phyloP scores from a whole-genome alignment of 2,329 filamentous ascomycete species.

The Cytospora paraplurivora region DNA sequence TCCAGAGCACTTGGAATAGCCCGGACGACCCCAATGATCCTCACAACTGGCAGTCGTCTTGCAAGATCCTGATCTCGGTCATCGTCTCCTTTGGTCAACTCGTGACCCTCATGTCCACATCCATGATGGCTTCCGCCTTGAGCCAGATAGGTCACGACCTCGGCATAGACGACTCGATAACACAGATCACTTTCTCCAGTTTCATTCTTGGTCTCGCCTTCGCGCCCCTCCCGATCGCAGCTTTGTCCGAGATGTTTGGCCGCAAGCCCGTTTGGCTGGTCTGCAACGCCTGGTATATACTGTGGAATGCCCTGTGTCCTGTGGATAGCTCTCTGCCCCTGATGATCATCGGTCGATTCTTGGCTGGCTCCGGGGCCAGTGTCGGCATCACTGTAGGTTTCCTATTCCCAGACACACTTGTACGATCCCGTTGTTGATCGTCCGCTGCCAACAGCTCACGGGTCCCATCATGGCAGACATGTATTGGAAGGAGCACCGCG shows the following conservation, averaged over 20 bases:
- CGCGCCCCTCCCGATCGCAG: constrained; percentile 39
- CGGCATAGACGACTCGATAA: constrained; percentile 33
- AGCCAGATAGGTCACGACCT: constrained; percentile 39
- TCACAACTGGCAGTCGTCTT: constrained; percentile 29
- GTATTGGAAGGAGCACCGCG: constrained; percentile 7
- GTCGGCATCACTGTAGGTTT: constrained; percentile 6
- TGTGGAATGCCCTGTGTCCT: constrained; percentile 38
- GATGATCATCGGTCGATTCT: constrained; percentile 13
- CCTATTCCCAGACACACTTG: background rate
- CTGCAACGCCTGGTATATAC: constrained; percentile 39
- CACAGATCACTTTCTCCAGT: constrained; percentile 40
- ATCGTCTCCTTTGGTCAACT: constrained; percentile 40
- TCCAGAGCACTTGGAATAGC: constrained; percentile 23
- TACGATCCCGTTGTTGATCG: too few species aligned
- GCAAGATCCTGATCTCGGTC: constrained; percentile 33
- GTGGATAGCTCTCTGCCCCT: constrained; percentile 44
- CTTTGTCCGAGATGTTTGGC: constrained; percentile 40
- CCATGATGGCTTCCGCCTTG: constrained; percentile 42
- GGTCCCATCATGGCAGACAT: constrained; percentile 14
- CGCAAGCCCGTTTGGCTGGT: constrained; percentile 40
- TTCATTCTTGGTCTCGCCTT: constrained; percentile 42
- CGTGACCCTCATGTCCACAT: constrained; percentile 41
- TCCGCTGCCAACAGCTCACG: background rate
- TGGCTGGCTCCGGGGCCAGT: constrained; percentile 8
- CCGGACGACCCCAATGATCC: constrained; percentile 28